Evolutionary conservation across 805 yeast genomes (phyloP).

Genomic region (Ogataea haglerorum): DNA sequence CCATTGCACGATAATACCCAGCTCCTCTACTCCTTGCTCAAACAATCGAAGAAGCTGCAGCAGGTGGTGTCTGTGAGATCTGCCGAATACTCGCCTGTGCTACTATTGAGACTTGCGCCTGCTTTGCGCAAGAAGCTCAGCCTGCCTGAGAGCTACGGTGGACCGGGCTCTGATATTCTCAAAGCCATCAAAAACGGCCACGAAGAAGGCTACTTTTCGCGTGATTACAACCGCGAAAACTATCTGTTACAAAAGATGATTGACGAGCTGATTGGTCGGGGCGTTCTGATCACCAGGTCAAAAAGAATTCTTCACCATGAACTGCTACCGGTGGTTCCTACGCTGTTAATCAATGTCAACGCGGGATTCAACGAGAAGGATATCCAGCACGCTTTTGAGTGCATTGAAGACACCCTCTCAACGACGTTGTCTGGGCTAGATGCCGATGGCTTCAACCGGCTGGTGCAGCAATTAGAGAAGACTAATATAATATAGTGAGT

Average conservation of each 20-base stretch:
- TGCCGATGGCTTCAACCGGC: constrained; percentile 5
- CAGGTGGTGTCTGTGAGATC: constrained; percentile 53
- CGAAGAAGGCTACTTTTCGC: constrained; percentile 40
- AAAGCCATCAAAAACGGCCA: constrained; percentile 45
- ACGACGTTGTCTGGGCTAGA: constrained; percentile 8
- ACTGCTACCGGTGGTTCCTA: constrained; percentile 63
- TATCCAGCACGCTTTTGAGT: constrained; percentile 39
- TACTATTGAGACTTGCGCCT: constrained; percentile 60
- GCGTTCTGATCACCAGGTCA: constrained; percentile 51
- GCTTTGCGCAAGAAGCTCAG: constrained; percentile 41
- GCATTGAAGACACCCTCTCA: constrained; percentile 32
- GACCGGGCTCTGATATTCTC: constrained; percentile 37
- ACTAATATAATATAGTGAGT: neutral
- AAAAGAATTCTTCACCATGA: constrained; percentile 74
- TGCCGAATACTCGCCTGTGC: constrained; percentile 56
- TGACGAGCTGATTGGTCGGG: constrained; percentile 49
- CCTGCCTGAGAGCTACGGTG: constrained; percentile 52
- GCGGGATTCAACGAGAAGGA: constrained; percentile 45
- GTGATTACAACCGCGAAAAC: constrained; percentile 49
- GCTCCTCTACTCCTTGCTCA: constrained; percentile 39
- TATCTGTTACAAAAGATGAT: constrained; percentile 64
- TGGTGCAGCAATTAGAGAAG: constrained; percentile 14
- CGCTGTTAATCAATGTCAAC: constrained; percentile 50
- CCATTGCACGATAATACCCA: constrained; percentile 42
- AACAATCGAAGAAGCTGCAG: constrained; percentile 35